These are phyloP conservation scores for Solanum chacoense DNA, from an alignment of 305 asterid species.

Conservation along the genomic window DNA sequence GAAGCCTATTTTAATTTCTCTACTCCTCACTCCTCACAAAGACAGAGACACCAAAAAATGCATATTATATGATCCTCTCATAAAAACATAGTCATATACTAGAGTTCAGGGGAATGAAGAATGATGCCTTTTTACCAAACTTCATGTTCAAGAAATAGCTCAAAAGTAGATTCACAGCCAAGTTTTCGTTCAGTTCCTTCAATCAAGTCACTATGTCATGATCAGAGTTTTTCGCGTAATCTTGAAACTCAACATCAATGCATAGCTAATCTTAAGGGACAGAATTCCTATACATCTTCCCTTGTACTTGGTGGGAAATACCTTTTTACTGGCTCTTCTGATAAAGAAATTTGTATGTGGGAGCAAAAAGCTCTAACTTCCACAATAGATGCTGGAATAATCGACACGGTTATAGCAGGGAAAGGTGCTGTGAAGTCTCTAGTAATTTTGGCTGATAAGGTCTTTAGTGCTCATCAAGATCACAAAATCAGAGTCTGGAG, in stretches of 20 bases:
- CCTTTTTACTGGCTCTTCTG: constrained; percentile 53
- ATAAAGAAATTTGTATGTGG: constrained; percentile 38
- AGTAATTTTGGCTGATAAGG: constrained; percentile 32
- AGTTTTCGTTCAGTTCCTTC: constrained; percentile 23
- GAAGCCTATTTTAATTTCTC: not conserved
- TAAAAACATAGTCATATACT: not conserved
- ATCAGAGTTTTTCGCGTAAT: not conserved
- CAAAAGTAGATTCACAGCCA: constrained; percentile 7
- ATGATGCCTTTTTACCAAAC: constrained; percentile 34
- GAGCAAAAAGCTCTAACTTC: constrained; percentile 8
- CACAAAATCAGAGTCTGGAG: constrained; percentile 66
- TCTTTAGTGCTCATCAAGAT: constrained; percentile 78
- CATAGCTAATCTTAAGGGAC: constrained; percentile 34
- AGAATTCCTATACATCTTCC: constrained; percentile 50
- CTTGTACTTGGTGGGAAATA: constrained; percentile 41
- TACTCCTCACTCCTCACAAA: not conserved
- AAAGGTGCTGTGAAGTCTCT: constrained; percentile 60
- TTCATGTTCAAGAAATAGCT: constrained; percentile 28
- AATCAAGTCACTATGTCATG: constrained; percentile 8
- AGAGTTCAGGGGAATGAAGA: constrained; percentile 3
- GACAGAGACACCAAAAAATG: not conserved
- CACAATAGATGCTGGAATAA: not conserved
- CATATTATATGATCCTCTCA: not conserved
- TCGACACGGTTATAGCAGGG: constrained; percentile 27
- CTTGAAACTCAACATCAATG: constrained; percentile 31